phyloP scores from a whole-genome alignment of 2,329 filamentous ascomycete genomes.

The Aspergillus unguis region DNA sequence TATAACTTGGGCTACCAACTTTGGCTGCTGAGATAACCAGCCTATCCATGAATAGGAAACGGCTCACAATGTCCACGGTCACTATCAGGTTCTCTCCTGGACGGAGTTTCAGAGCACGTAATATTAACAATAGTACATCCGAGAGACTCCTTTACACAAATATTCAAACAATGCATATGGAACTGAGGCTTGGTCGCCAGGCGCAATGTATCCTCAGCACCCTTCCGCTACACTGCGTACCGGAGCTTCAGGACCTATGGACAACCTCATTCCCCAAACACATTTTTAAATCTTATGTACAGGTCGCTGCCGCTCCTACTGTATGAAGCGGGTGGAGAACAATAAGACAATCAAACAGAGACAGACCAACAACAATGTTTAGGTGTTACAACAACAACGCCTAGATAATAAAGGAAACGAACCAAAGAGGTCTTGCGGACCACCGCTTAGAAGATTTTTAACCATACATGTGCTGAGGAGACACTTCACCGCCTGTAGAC shows the following conservation, averaged over 20 bases:
- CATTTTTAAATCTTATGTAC: conserved; percentile 37
- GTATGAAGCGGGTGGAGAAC: conserved; percentile 21
- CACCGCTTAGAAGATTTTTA: conserved; percentile 18
- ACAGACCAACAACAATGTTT: conserved; percentile 26
- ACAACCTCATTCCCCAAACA: conserved; percentile 13
- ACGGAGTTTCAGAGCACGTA: too few species aligned
- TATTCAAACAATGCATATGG: neutral
- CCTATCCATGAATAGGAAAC: neutral
- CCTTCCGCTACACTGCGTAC: neutral
- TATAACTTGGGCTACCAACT: conserved; percentile 20
- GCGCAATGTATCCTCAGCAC: neutral
- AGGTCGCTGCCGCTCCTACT: conserved; percentile 28
- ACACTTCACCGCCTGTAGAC: conserved; percentile 62
- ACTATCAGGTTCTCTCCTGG: too few species aligned
- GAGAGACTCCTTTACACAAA: too few species aligned
- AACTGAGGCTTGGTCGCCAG: neutral
- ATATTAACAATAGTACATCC: too few species aligned
- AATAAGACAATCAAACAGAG: conserved; percentile 16
- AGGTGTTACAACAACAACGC: conserved; percentile 38
- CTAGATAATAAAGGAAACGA: conserved; percentile 31
- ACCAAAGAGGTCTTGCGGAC: conserved; percentile 16
- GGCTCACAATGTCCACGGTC: too few species aligned
- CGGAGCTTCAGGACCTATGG: conserved; percentile 6
- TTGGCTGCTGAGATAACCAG: neutral
- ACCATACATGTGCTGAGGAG: conserved; percentile 40